Conservation (phyloP, 2,329 filamentous ascomycete genomes). For the Didymella pomorum region DNA sequence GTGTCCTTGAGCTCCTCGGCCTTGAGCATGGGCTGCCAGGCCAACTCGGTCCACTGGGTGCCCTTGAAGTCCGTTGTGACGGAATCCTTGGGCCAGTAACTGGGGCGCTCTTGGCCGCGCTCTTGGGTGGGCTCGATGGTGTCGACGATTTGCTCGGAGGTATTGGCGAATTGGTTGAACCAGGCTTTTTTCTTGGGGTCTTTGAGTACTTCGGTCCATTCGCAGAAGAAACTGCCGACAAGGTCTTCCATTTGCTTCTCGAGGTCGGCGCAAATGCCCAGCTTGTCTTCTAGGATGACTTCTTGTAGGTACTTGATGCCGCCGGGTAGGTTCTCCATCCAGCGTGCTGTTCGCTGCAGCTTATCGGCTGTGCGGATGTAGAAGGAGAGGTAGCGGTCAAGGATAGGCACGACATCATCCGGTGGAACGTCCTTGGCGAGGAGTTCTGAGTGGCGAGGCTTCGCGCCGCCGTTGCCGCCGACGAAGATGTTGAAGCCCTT, state of each 20-base stretch:
- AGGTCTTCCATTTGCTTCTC: conserved; percentile 89
- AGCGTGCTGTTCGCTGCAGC: conserved; percentile 85
- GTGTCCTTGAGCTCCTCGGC: conserved; percentile 72
- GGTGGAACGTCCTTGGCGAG: conserved; percentile 86
- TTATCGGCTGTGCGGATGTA: conserved; percentile 94
- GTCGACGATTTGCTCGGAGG: conserved; percentile 69
- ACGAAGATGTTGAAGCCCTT: conserved; percentile 95
- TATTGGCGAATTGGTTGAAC: conserved; percentile 88
- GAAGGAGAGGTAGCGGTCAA: conserved; percentile 91
- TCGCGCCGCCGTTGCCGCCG: conserved; percentile 86
- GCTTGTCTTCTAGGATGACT: conserved; percentile 83
- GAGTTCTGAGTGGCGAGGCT: conserved; percentile 81
- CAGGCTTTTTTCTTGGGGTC: conserved; percentile 71
- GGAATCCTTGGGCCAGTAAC: conserved; percentile 76
- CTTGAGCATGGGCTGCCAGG: conserved; percentile 83
- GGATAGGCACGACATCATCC: conserved; percentile 80
- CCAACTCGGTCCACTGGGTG: conserved; percentile 69
- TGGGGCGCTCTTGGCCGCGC: conserved; percentile 75
- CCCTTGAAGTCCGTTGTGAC: conserved; percentile 76
- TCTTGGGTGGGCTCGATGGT: conserved; percentile 76
- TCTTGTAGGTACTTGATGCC: conserved; percentile 83
- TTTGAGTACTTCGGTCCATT: conserved; percentile 85
- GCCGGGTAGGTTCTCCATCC: conserved; percentile 84
- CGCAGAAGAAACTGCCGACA: conserved; percentile 85
- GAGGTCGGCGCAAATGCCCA: conserved; percentile 83